phyloP scores from a whole-genome alignment of 75 land plant genomes.

The Azolla pinnata region DNA sequence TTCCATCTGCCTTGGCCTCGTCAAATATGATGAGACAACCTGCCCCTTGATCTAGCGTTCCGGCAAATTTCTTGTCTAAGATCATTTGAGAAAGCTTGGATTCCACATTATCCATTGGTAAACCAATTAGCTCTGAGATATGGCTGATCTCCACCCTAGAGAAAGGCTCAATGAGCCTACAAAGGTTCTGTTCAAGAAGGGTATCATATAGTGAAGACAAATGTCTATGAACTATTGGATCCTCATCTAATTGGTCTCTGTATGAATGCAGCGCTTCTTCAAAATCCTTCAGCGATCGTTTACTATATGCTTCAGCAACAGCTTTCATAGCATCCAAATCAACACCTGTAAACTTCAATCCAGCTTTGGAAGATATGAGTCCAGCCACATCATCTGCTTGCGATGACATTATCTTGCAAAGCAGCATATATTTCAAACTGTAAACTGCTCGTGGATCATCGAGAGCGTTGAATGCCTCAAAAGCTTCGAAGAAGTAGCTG shows the following conservation, averaged over 20 bases:
- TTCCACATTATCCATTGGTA: conserved; percentile 52
- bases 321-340: conserved; percentile 79
- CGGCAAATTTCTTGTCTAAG: conserved; percentile 71
- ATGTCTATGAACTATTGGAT: conserved; percentile 72
- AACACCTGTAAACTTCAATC: conserved; percentile 52
- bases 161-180: conserved; percentile 62
- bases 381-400: conserved; percentile 72
- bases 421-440: conserved; percentile 60
- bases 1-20: conserved; percentile 59
- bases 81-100: conserved; percentile 80
- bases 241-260: conserved; percentile 50
- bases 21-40: conserved; percentile 75
- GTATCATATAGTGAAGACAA: conserved; percentile 56
- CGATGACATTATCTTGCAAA: conserved; percentile 68
- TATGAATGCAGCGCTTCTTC: conserved; percentile 10
- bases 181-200: conserved; percentile 63
- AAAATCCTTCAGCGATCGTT: conserved; percentile 54
- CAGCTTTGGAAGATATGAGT: conserved; percentile 68
- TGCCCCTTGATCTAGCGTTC: conserved; percentile 76
- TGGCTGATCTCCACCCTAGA: conserved; percentile 61
- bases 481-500: conserved; percentile 71
- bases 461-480: conserved; percentile 73
- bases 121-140: conserved; percentile 52
- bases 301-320: conserved; percentile 60
- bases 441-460: conserved; percentile 65